Conservation (phyloP, 2,329 filamentous ascomycete genomes). For the Penicillium griseofulvum region DNA sequence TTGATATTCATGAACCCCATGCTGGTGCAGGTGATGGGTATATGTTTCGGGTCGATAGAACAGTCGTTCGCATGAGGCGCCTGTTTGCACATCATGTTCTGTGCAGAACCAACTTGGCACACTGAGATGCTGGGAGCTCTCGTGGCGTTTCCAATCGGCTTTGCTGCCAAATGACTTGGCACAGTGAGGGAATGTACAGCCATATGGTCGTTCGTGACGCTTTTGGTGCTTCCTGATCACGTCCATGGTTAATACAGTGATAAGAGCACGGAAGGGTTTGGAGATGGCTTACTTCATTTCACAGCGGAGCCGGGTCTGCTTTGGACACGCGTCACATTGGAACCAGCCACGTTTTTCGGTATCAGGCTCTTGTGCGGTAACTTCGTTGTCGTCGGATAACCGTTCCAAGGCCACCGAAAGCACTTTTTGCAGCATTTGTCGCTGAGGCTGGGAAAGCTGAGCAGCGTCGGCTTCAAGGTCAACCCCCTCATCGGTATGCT, state of each 20-base stretch:
- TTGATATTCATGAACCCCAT: slow-evolving; percentile 38
- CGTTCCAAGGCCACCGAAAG: slow-evolving; percentile 30
- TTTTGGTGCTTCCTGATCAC: slow-evolving; percentile 74
- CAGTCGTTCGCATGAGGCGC: slow-evolving; percentile 54
- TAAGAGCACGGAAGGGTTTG: not conserved
- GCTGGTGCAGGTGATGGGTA: slow-evolving; percentile 58
- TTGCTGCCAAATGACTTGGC: slow-evolving; percentile 81
- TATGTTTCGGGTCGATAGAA: slow-evolving; percentile 61
- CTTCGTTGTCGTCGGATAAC: slow-evolving; percentile 19
- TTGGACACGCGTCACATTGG: slow-evolving; percentile 32
- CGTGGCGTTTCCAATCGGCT: slow-evolving; percentile 91
- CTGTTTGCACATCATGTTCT: slow-evolving; percentile 31
- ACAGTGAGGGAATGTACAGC: slow-evolving; percentile 72
- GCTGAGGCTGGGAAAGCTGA: slow-evolving; percentile 28
- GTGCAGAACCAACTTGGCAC: slow-evolving; percentile 71
- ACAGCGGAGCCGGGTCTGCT: slow-evolving; percentile 32
- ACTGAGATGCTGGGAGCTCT: slow-evolving; percentile 73
- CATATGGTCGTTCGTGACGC: slow-evolving; percentile 76
- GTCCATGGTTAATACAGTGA: not conserved
- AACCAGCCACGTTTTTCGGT: slow-evolving; percentile 27
- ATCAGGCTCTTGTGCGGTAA: not conserved
- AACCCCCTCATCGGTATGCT: slow-evolving; percentile 22
- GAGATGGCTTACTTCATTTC: slow-evolving; percentile 37
- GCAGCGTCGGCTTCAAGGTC: slow-evolving; percentile 18
- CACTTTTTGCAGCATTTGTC: slow-evolving; percentile 35